Evolutionary conservation across 345 rosid species (phyloP), one percentile per base, ranked within the genome.

Genomic region (Bruguiera parviflora): DNA sequence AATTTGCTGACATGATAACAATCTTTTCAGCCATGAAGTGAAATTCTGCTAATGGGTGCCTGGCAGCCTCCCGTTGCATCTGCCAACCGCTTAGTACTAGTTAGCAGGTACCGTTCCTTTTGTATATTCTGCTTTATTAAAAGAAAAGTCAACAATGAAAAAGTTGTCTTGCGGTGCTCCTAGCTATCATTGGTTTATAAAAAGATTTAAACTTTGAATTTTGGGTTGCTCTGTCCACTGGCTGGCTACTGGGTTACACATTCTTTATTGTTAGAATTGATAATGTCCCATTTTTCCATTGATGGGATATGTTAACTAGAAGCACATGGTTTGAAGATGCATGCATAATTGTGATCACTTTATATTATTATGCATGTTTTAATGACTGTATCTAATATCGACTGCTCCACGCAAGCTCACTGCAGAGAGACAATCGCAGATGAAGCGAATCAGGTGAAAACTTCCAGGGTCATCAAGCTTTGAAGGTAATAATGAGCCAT

Each of bases 301-400:
- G 76, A 72, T 37, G 66, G 27, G 71, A 72, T 66, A 27, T 37
- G 21, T 57, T 52, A 72, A 66, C 66, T 52, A 72, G 53, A 66
- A 72, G 56, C 66, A 65, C 70, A 51, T 58, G 39, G 37, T 51
- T 66, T 25, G 35, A 24, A 66, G 28, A 59, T 35, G 53, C 76
- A 66, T 72, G 76, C 71, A 66, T 37, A 20, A 21, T 21, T 10
- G 24, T 19, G 2, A 29, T 31, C 21, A 8, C 47, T 33, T 10
- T 58, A 37, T n/a, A 56, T 43, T 15, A 43, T 15, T 15, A 43
- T 43, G 49, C 49, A 43, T 43, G 49, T 43, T 43, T 43, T 43
- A 15, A 13, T 13, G 49, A 43, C 49, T 43, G 19, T 43, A 13
- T 43, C 49, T 43, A 3, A 15, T 13, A 39, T 37, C 6, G 5